Evolutionary conservation across 257 asterid genomes (phyloP), one percentile per base, ranked within the genome.

Genomic region (Perilla frutescens): DNA sequence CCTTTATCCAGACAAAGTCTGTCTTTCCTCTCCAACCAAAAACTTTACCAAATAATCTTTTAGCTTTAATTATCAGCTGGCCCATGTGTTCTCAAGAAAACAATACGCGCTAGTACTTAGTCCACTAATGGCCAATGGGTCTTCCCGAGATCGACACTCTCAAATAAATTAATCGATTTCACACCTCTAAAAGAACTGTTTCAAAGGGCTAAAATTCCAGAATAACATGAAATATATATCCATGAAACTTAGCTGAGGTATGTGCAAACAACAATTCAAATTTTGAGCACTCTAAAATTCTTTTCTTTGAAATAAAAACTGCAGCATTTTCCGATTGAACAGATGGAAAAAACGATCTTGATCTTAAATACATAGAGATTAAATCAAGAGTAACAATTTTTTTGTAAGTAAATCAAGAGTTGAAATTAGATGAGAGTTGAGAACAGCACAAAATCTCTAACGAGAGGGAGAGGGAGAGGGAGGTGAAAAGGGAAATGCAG

Each of bases 401-500:
- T 20, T 20, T 20, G 26, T 20, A 20, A 20, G 26, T 58, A 9
- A 43, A 41, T 15, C 11, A 40, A 3, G 4, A 62, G 12, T 8
- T 9, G 47, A 47, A 48, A 13, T 32, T 12, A 50, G 20, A 49
- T 14, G 1, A 49, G 10, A 20, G 1, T 20, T 20, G 26, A 20
- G 26, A 49, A 8, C 61, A 50, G 36, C 56, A 34, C 45, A 50
- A 49, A 66, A 66, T 34, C 48, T 34, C 49, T 13, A 20, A 5
- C 13, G 4, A 53, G 31, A 44, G 44, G 66, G 26, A 7, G 20
- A 5, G 4, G 41, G 31, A 55, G 44, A 74, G 26, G 8, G 53
- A 14, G 26, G 26, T 10, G 10, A 45, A 55, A 51, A 54, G 26
- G 41, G 47, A 29, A 54, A 79, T 74, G 76, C 76, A 55, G 80